Base-by-base conservation (phyloP, 2,329 filamentous ascomycete species). In the Pseudogymnoascus sp. region DNA sequence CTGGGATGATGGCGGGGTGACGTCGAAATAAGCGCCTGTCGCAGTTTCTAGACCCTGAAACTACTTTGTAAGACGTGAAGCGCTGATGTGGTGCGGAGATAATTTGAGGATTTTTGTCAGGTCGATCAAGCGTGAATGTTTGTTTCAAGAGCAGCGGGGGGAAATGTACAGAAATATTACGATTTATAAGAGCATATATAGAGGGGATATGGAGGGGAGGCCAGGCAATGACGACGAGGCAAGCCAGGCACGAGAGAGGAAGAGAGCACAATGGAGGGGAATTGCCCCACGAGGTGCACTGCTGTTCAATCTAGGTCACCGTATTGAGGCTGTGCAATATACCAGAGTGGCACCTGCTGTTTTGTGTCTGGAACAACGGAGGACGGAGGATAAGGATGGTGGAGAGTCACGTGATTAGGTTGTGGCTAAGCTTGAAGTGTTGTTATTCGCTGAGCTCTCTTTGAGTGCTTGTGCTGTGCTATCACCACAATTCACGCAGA, bases 291-390 rank as follows among this genome's bases (percentile, higher is more conserved):
- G 25, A 11, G 37, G 7, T 61, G 31, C 57, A 64, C 37, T 48
- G 21, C 34, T 25, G 23, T n/a, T 62, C 31, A 39, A 16, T 62
- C 37, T 51, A 51, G 57, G 63, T 36, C 57, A 62, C 63, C 63
- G 63, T 64, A 64, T 61, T 61, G 57, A 61, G 63, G 63, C 63
- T 61, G 63, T 64, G 63, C 57, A 63, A 39, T 21, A 34, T 19
- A 4, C 1, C n/a, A 14, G 16, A 57, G 48, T 57, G 51, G 10
- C 51, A 57, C 51, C 51, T 57, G 51, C 51, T 34, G 16, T 21
- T 31, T 31, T 45, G 25, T 19, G 48, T 54, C 14, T 31, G n/a
- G 28, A 8, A 57, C 48, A 31, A n/a, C n/a, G 28, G n/a, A 19
- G 11, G 14, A n/a, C 48, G 25, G 16, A 34, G 16, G 34, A 21